phyloP scores from a whole-genome alignment of 164 flowering plant genomes.

The Liriodendron chinense region DNA sequence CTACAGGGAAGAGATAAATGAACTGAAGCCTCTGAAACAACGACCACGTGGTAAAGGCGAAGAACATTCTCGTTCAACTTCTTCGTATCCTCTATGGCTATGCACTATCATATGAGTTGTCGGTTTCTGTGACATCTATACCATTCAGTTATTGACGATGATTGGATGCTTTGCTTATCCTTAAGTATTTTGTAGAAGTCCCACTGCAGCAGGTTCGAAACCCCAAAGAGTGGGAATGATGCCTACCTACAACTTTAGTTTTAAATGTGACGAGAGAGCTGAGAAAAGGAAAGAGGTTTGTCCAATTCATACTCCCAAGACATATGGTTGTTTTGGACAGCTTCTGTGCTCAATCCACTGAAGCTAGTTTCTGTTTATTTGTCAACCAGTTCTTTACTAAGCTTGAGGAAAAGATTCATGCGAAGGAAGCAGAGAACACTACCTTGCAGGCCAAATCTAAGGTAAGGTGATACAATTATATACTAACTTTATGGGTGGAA shows the following conservation, averaged over 20 bases:
- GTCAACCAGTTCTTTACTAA: conserved; percentile 71
- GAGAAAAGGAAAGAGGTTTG: conserved; percentile 90
- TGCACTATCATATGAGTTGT: background rate
- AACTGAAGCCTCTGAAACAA: conserved; percentile 40
- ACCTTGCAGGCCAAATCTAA: conserved; percentile 82
- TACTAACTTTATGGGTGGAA: background rate
- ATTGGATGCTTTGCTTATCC: conserved; percentile 26
- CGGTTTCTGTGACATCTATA: background rate
- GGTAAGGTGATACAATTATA: conserved; percentile 61
- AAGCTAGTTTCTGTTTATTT: background rate
- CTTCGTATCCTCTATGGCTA: conserved; percentile 58
- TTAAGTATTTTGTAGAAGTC: conserved; percentile 51
- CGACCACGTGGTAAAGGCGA: conserved; percentile 36
- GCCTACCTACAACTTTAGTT: conserved; percentile 82
- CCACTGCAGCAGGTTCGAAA: conserved; percentile 48
- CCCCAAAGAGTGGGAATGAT: conserved; percentile 53
- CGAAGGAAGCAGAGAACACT: conserved; percentile 74
- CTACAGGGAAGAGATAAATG: conserved; percentile 62
- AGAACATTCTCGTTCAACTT: conserved; percentile 36
- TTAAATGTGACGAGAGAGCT: conserved; percentile 88
- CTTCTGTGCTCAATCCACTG: conserved; percentile 5
- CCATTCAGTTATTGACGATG: background rate
- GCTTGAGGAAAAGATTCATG: conserved; percentile 88
- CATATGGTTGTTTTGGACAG: background rate
- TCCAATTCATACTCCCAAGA: conserved; percentile 1